Conservation (phyloP, 257 asterid genomes). For the Misopates orontium region DNA sequence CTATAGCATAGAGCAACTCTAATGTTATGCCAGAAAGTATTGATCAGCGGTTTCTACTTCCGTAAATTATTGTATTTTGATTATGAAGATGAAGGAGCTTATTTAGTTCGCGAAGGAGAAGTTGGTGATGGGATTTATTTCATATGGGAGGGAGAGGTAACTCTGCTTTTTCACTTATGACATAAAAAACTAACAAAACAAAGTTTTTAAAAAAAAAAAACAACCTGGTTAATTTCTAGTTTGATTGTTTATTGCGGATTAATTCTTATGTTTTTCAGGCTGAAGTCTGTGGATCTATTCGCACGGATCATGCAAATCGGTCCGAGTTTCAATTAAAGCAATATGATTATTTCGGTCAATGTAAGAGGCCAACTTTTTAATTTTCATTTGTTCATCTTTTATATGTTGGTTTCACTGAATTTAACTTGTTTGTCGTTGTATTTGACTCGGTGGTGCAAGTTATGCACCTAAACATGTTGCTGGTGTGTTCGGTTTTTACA, state of each 20-base stretch:
- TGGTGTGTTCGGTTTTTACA: too few relatives aligned
- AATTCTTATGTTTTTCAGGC: constrained; percentile 53
- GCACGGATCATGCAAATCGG: constrained; percentile 53
- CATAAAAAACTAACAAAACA: not conserved
- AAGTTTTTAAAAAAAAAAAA: too few relatives aligned
- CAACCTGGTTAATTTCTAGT: constrained; percentile 5
- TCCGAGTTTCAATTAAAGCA: constrained; percentile 68
- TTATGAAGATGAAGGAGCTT: constrained; percentile 66
- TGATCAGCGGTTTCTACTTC: too few relatives aligned
- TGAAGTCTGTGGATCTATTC: constrained; percentile 71
- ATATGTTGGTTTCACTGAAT: constrained; percentile 8
- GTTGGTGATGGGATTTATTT: constrained; percentile 75
- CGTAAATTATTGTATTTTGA: constrained; percentile 10
- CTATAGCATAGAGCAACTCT: too few relatives aligned
- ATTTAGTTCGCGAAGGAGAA: constrained; percentile 80
- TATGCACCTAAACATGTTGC: too few relatives aligned
- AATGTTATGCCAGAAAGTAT: too few relatives aligned
- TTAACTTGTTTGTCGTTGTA: too few relatives aligned
- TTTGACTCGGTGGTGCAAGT: too few relatives aligned
- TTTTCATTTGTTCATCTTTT: constrained; percentile 16
- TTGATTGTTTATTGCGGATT: constrained; percentile 9
- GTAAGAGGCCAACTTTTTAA: constrained; percentile 48
- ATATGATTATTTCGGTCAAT: constrained; percentile 81
- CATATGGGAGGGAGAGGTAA: constrained; percentile 91
- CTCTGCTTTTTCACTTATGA: constrained; percentile 22